phyloP scores from a whole-genome alignment of 2,329 filamentous ascomycete genomes.

The Scedosporium dehoogii region DNA sequence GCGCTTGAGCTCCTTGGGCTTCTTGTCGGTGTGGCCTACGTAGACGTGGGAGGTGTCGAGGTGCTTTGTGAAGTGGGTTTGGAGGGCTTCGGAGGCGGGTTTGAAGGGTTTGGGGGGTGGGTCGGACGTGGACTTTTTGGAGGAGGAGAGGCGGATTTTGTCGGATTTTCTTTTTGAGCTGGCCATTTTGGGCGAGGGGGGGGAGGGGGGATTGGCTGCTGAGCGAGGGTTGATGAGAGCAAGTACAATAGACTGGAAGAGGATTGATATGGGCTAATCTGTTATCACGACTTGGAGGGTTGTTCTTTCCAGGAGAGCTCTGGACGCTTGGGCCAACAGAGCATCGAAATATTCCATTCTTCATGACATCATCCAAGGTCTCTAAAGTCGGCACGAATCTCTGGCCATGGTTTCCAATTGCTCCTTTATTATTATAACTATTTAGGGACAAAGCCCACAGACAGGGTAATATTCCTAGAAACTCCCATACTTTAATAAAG shows the following conservation, averaged over 20 bases:
- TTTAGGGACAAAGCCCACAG: background rate
- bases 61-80: slow-evolving; percentile 49
- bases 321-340: slow-evolving; percentile 3
- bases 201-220: background rate
- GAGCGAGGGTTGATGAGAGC: background rate
- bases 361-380: background rate
- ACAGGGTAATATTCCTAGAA: too few species aligned
- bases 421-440: background rate
- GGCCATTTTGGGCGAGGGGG: slow-evolving; percentile 9
- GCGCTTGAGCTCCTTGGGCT: slow-evolving; percentile 61
- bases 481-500: too few species aligned
- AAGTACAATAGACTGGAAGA: too few species aligned
- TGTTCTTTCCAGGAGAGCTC: background rate
- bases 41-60: slow-evolving; percentile 67
- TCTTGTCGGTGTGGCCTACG: slow-evolving; percentile 71
- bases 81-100: slow-evolving; percentile 50
- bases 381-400: background rate
- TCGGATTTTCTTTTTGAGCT: slow-evolving; percentile 22
- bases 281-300: too few species aligned
- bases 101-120: slow-evolving; percentile 51
- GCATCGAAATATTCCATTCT: background rate
- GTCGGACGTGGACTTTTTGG: slow-evolving; percentile 7
- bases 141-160: slow-evolving; percentile 19
- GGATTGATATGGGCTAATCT: too few species aligned
- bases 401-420: background rate